phyloP scores from a whole-genome alignment of 73 alveolate species.

The Diophrys appendiculata region DNA sequence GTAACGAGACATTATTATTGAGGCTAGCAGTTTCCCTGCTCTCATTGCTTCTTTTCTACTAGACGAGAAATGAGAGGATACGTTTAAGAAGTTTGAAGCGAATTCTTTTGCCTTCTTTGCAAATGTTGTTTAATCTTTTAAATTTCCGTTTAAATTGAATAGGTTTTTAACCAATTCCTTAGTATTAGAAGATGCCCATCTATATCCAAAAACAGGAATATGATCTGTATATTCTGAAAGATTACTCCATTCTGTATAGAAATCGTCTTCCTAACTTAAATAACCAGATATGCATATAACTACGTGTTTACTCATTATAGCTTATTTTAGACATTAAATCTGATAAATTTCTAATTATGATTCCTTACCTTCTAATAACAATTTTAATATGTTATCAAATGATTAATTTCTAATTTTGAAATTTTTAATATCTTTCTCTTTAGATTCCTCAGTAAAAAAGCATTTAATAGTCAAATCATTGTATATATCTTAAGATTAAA shows the following conservation, averaged over 20 bases:
- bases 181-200: conserved; percentile 6
- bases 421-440: too few relatives aligned
- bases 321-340: too few relatives aligned
- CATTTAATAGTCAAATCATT: too few relatives aligned
- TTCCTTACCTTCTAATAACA: too few relatives aligned
- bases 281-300: conserved; percentile 23
- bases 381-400: too few relatives aligned
- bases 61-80: neutral
- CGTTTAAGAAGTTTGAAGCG: neutral
- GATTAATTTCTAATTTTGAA: too few relatives aligned
- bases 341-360: too few relatives aligned
- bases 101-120: neutral
- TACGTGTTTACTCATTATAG: conserved; percentile 32
- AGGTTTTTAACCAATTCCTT: conserved; percentile 1
- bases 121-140: neutral
- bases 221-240: neutral
- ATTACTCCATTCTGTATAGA: conserved; percentile 7
- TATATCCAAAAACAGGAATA: neutral
- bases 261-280: conserved; percentile 8
- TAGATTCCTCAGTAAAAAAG: too few relatives aligned
- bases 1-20: conserved; percentile 7
- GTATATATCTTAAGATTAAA: too few relatives aligned
- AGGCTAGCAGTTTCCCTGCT: conserved; percentile 32
- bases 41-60: conserved; percentile 2
- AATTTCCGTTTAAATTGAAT: neutral